phyloP scores from a whole-genome alignment of 106 monocot genomes.

The Vanilla planifolia region DNA sequence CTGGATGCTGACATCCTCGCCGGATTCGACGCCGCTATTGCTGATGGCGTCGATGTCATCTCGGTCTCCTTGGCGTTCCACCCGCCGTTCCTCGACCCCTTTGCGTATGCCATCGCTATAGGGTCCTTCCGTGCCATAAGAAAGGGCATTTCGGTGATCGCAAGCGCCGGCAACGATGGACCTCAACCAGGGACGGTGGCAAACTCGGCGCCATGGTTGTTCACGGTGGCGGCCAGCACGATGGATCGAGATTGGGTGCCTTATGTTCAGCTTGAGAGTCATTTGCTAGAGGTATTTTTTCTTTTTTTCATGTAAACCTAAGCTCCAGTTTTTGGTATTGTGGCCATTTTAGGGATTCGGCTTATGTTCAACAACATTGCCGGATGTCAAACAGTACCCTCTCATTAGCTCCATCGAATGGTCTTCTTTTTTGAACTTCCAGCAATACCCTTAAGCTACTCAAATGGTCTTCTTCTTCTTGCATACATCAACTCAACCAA shows the following conservation, averaged over 20 bases:
- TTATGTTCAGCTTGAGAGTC: neutral
- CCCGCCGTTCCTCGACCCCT: constrained; percentile 7
- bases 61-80: constrained; percentile 33
- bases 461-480: constrained; percentile 21
- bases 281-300: constrained; percentile 8
- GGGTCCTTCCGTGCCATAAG: constrained; percentile 25
- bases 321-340: too few species aligned
- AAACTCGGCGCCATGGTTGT: constrained; percentile 19
- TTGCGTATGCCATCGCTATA: constrained; percentile 13
- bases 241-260: constrained; percentile 24
- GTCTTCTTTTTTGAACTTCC: constrained; percentile 23
- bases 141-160: constrained; percentile 17
- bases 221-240: constrained; percentile 27
- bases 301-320: too few species aligned
- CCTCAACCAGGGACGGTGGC: constrained; percentile 5
- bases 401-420: constrained; percentile 21
- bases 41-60: constrained; percentile 46
- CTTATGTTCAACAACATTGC: too few species aligned
- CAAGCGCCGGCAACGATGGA: constrained; percentile 22
- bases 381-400: constrained; percentile 12
- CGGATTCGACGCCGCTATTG: constrained; percentile 33
- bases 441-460: constrained; percentile 30
- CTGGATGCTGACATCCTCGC: constrained; percentile 42
- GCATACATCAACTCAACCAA: constrained; percentile 27
- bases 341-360: too few species aligned